Conservation (phyloP, 148 eudicot species). For the Rheum nobile region DNA sequence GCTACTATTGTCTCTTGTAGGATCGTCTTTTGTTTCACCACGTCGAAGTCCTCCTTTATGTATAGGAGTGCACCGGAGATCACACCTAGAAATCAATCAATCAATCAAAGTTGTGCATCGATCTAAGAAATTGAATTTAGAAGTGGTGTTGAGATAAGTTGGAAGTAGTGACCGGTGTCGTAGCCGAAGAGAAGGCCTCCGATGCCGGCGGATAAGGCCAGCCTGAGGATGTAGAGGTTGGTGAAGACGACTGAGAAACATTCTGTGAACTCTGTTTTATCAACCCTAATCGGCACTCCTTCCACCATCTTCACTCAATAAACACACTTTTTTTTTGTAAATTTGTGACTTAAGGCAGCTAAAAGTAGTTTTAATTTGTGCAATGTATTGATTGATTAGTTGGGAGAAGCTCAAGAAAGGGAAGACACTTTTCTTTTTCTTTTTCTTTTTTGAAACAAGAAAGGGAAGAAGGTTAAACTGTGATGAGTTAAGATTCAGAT, state of each 20-base stretch:
- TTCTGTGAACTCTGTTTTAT: constrained; percentile 47
- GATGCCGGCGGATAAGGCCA: constrained; percentile 63
- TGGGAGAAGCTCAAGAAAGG: too few species aligned
- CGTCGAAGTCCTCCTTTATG: constrained; percentile 51
- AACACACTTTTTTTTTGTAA: background rate
- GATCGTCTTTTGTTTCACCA: constrained; percentile 44
- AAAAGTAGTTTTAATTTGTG: background rate
- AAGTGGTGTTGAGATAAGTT: background rate
- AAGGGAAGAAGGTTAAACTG: too few species aligned
- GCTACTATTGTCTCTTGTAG: constrained; percentile 72
- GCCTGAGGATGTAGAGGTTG: constrained; percentile 60
- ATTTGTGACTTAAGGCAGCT: background rate
- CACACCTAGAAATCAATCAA: too few species aligned
- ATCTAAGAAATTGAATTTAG: too few species aligned
- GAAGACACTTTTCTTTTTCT: too few species aligned
- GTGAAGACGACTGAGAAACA: constrained; percentile 34
- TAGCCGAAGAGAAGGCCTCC: constrained; percentile 77
- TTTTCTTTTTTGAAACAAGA: background rate
- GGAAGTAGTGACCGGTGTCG: constrained; percentile 60
- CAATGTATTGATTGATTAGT: too few species aligned
- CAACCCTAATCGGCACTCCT: constrained; percentile 28
- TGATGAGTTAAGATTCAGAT: background rate
- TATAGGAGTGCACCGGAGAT: constrained; percentile 70
- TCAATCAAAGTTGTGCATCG: too few species aligned
- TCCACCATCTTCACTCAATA: constrained; percentile 25